Percentiles rank a stretch among this genome's conserved stretches.
Evolutionary conservation across 306 rosid species (phyloP).

Genomic region (Casuarina glauca): DNA sequence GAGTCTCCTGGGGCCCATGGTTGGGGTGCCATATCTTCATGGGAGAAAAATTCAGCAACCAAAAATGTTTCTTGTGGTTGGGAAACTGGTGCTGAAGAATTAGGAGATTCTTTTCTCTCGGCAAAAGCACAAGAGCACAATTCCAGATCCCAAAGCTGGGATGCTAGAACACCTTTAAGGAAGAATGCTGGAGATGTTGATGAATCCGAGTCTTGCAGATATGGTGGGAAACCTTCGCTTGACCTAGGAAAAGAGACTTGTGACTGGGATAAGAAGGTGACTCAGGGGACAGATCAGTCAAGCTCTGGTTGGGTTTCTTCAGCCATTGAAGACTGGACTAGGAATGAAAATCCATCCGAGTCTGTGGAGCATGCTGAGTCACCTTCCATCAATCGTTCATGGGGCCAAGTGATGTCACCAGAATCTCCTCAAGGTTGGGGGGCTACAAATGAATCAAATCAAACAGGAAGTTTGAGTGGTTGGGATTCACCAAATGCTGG

Average conservation of each 20-base stretch:
- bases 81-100: slow-evolving; percentile 1
- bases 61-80: slow-evolving; percentile 18
- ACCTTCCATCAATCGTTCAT: slow-evolving; percentile 28
- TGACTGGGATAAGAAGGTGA: slow-evolving; percentile 32
- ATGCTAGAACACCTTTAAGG: slow-evolving; percentile 14
- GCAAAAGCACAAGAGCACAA: slow-evolving; percentile 17
- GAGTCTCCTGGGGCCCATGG: slow-evolving; percentile 19
- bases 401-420: slow-evolving; percentile 44
- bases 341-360: slow-evolving; percentile 23
- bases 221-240: slow-evolving; percentile 15
- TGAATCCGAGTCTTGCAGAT: slow-evolving; percentile 11
- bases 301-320: slow-evolving; percentile 31
- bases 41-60: neutral
- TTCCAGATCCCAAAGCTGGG: slow-evolving; percentile 16
- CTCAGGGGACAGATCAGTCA: slow-evolving; percentile 7
- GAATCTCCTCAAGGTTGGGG: slow-evolving; percentile 41
- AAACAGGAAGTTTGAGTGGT: slow-evolving; percentile 39
- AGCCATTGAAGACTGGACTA: slow-evolving; percentile 20
- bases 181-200: slow-evolving; percentile 23
- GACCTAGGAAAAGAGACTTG: slow-evolving; percentile 13
- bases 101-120: neutral
- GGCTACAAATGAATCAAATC: slow-evolving; percentile 38
- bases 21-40: slow-evolving; percentile 8
- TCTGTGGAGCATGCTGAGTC: slow-evolving; percentile 18
- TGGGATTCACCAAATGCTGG: slow-evolving; percentile 59